phyloP scores from a whole-genome alignment of 768 basidiomycete species.

The Tulasnella sp. region DNA sequence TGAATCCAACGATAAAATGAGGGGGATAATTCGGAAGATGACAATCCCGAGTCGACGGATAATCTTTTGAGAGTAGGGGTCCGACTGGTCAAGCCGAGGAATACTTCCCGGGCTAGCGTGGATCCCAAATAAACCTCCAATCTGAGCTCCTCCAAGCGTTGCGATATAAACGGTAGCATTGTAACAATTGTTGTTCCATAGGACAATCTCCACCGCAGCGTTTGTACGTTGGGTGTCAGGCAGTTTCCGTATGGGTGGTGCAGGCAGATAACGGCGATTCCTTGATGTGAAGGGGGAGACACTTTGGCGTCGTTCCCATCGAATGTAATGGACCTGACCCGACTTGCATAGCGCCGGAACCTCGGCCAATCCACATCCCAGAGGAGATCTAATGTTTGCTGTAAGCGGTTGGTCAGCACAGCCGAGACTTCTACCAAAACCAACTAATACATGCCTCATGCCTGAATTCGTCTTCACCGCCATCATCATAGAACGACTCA shows the following conservation, averaged over 20 bases:
- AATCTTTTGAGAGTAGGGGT: not conserved
- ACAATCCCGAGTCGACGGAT: not conserved
- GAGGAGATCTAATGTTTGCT: not conserved
- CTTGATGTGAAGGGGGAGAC: not conserved
- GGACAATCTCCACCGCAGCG: not conserved
- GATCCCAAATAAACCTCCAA: not conserved
- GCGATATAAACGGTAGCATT: not conserved
- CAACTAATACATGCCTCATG: not conserved
- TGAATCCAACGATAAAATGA: not conserved
- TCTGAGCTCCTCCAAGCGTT: not conserved
- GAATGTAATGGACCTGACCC: not conserved
- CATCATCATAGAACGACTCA: not conserved
- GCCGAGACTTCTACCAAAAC: not conserved
- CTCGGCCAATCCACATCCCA: not conserved
- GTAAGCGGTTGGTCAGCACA: not conserved
- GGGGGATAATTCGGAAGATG: too few relatives aligned
- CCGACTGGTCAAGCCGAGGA: not conserved
- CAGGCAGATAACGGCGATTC: not conserved
- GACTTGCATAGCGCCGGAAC: not conserved
- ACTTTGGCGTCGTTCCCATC: not conserved
- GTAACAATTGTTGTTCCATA: not conserved
- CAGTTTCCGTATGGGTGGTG: not conserved
- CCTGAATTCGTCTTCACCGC: not conserved
- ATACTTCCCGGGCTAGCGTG: not conserved
- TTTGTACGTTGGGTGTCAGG: not conserved